Evolutionary conservation across 2,329 filamentous ascomycete species (phyloP).

Genomic region (Fusarium ramigenum): DNA sequence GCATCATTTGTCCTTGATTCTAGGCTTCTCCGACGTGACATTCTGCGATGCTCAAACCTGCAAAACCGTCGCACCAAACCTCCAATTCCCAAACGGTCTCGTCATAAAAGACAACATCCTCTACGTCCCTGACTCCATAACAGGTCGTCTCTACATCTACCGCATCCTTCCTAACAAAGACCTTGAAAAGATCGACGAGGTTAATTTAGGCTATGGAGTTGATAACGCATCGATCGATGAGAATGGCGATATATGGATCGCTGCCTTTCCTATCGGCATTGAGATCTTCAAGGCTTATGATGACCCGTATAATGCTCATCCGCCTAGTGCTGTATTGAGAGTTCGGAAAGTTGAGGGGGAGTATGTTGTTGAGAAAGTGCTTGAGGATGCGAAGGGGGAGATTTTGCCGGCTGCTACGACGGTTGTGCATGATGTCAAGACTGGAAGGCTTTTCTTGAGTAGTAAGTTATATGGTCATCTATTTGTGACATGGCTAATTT

Average conservation of each 20-base stretch:
- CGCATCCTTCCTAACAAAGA: neutral
- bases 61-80: constrained; percentile 29
- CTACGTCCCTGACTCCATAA: constrained; percentile 45
- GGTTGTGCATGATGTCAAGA: constrained; percentile 38
- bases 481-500: neutral
- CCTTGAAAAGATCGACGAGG: constrained; percentile 17
- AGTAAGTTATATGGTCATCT: constrained; percentile 9
- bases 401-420: constrained; percentile 35
- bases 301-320: constrained; percentile 16
- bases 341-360: neutral
- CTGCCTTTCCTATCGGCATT: constrained; percentile 26
- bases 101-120: constrained; percentile 39
- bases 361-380: constrained; percentile 34
- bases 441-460: constrained; percentile 35
- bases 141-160: constrained; percentile 33
- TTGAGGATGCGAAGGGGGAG: constrained; percentile 35
- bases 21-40: constrained; percentile 42
- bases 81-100: constrained; percentile 48
- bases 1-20: constrained; percentile 30
- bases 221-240: constrained; percentile 39
- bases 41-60: constrained; percentile 40
- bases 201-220: constrained; percentile 14
- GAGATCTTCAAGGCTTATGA: constrained; percentile 20
- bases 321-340: constrained; percentile 18
- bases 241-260: constrained; percentile 31